Base-by-base conservation (phyloP, 257 asterid genomes). In the Przewalskia tangutica region DNA sequence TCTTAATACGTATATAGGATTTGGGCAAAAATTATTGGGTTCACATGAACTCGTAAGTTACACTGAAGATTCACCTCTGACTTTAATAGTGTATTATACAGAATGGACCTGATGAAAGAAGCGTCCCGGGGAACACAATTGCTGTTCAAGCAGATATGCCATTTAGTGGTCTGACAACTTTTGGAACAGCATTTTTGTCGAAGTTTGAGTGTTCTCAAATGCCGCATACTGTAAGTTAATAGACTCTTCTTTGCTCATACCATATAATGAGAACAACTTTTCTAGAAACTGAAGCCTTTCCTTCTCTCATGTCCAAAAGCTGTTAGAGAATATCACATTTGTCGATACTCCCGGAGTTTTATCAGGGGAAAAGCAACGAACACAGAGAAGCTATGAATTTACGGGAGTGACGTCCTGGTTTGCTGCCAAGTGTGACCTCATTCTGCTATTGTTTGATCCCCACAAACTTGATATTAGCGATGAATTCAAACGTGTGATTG, bases 91-190 rank as follows among this genome's bases (percentile, higher is more conserved):
- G 80, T 53, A 58, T 71, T 79, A 36, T 81, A 81, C 91, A 96
- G 98, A 96, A 93, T 67, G 98, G 98, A 77, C 91, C 98, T 78
- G 98, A 94, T 81, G 98, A 94, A 81, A 94, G 98, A 89, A 96
- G 98, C 81, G 81, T 96, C 84, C 99, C 99, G 0, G 99, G 98
- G 70, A 96, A 96, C 81, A 96, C 99, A 5, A 79, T 94, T 83
- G 98, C 98, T 80, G 98, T 96, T 86, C 98, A 96, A 88, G 98
- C 99, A 13, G 97, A 96, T 81, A 96, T 96, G 98, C 98, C 98
- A 59, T 94, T 84, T 87, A 92, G 97, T 76, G 98, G 98, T 79
- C 84, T 96, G 85, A 92, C 98, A 70, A 88, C 92, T 77, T 96
- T 96, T 83, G 93, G 93, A 64, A 81, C 88, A 6, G 85, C 91